Base-by-base conservation (phyloP, 2,329 filamentous ascomycete genomes). In the Aspergillus jensenii region DNA sequence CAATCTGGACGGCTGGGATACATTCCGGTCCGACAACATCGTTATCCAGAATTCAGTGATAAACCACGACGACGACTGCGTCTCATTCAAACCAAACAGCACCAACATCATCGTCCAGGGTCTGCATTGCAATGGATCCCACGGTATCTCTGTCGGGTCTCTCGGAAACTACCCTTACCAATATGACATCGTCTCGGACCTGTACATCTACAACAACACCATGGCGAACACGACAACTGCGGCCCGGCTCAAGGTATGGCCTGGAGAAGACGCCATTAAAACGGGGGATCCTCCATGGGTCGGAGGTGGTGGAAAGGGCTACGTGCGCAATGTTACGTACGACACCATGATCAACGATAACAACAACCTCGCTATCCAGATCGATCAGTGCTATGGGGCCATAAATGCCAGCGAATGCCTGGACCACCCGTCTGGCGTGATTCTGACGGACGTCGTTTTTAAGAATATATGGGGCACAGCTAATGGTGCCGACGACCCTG, bases 171-270 rank as follows among this genome's bases (percentile, higher is more conserved):
- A 90, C 67, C 67, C 76, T 12, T 81, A 79, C 21, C 81, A 86
- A 61, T 81, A 82, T 15, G 88, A 90, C 61, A 86, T 89, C 45
- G 86, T 90, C 2, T 81, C 89, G 71, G 85, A 90, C 64, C 69
- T 90, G n/a, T 84, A 86, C 64, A 82, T 88, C 56, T 84, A 81
- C 71, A 87, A 87, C 63, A 76, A 81, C 44, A 81, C 79, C 39
- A 83, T 87, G 81, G 78, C 57, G 68, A 68, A 2, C 0, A 25
- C 3, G 76, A 82, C 52, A 84, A 89, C 62, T 8, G 87, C 85
- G 25, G 88, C 87, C 0, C 84, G 88, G 59, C 90, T 91, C 75
- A 90, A 90, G 72, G 87, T 90, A 54, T 90, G 87, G 88, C 87
- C 87, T 0, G 85, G 85, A 31, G 67, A 80, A 17, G 65, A 79